phyloP scores from a whole-genome alignment of 2,329 filamentous ascomycete genomes.

The Diaporthe sp. region DNA sequence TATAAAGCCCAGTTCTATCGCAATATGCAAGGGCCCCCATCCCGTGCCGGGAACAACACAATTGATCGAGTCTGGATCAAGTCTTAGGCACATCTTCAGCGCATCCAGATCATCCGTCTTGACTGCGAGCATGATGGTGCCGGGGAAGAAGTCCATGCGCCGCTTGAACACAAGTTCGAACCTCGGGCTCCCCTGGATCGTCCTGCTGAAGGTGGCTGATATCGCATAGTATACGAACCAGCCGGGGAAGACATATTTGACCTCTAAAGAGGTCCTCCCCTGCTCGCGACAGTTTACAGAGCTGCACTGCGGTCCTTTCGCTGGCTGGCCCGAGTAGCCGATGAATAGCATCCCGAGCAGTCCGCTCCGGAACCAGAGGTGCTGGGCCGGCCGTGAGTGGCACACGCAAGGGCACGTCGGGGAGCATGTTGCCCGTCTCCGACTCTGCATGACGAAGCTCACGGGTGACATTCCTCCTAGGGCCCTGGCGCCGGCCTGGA shows the following conservation, averaged over 20 bases:
- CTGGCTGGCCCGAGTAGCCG: constrained; percentile 20
- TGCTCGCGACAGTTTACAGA: background rate
- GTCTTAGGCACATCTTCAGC: background rate
- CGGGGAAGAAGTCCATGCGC: constrained; percentile 5
- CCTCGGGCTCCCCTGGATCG: constrained; percentile 1
- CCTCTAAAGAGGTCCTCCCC: background rate
- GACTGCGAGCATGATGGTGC: constrained; percentile 15
- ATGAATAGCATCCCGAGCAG: constrained; percentile 16
- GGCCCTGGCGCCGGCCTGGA: background rate
- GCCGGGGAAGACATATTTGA: constrained; percentile 12
- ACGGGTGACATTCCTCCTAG: background rate
- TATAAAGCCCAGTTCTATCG: constrained; percentile 7
- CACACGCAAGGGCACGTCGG: background rate
- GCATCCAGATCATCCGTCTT: constrained; percentile 12
- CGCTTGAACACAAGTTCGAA: constrained; percentile 10
- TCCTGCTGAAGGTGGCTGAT: constrained; percentile 12
- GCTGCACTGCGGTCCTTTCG: background rate
- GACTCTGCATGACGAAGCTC: constrained; percentile 14
- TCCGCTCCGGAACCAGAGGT: constrained; percentile 10
- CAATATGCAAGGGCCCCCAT: background rate
- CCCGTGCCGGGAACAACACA: background rate
- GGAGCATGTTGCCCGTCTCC: background rate
- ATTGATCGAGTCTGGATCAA: constrained; percentile 2
- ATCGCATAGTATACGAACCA: constrained; percentile 20
- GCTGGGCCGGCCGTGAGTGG: constrained; percentile 4